Evolutionary conservation across 2,329 filamentous ascomycete species (phyloP).

Genomic region (Ceratocystis eucalypticola): DNA sequence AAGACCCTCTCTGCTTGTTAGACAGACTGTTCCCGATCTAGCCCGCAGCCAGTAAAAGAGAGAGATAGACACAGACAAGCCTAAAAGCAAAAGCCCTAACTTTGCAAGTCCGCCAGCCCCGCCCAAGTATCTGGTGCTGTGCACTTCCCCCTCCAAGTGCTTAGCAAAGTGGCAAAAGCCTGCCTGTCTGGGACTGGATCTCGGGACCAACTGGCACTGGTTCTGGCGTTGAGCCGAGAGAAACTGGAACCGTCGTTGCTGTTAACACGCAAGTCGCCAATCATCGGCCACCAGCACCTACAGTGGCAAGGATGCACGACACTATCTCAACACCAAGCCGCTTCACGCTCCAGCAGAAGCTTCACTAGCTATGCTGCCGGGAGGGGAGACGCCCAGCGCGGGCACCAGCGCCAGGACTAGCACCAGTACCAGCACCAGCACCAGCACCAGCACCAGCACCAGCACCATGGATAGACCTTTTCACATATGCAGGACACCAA

Average conservation of each 20-base stretch:
- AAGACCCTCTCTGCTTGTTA: constrained; percentile 3
- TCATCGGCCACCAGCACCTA: neutral
- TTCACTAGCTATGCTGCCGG: neutral
- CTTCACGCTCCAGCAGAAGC: neutral
- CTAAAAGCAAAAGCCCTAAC: neutral
- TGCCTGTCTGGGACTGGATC: neutral
- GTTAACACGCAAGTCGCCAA: neutral
- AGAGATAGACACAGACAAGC: neutral
- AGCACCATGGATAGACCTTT: neutral
- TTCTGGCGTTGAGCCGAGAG: neutral
- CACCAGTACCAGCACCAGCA: neutral
- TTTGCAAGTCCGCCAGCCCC: neutral
- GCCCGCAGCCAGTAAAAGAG: neutral
- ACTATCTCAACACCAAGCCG: neutral
- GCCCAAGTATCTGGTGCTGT: neutral
- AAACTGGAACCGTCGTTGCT: neutral
- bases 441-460: neutral
- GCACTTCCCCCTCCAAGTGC: neutral
- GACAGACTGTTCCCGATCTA: neutral
- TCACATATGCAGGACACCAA: neutral
- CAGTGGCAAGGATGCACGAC: neutral
- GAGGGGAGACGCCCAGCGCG: neutral
- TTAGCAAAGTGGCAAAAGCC: constrained; percentile 1
- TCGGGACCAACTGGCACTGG: neutral
- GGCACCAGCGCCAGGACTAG: too few species aligned